These are phyloP conservation scores for Protomyces macrosporus DNA, from an alignment of 1,139 yeast species.

Conservation along the genomic window DNA sequence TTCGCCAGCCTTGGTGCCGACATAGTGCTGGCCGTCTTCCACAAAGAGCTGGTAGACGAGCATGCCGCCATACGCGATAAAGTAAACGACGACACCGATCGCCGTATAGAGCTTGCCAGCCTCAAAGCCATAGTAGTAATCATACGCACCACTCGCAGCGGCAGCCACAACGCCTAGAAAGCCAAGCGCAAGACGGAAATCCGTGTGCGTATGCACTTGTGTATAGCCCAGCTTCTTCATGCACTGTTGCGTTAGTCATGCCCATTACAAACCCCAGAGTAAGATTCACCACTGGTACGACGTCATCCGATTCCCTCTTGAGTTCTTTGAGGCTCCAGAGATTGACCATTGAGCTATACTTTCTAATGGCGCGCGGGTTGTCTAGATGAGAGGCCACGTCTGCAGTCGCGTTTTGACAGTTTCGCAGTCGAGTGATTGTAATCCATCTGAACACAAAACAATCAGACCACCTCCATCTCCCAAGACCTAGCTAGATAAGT, in stretches of 20 bases:
- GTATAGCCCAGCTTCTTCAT: constrained; percentile 56
- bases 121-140: constrained; percentile 53
- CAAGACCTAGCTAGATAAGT: too few species aligned
- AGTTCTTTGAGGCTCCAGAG: constrained; percentile 36
- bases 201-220: constrained; percentile 55
- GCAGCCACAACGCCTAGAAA: constrained; percentile 61
- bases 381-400: too few species aligned
- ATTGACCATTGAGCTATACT: constrained; percentile 10
- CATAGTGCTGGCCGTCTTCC: constrained; percentile 55
- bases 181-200: constrained; percentile 65
- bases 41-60: constrained; percentile 48
- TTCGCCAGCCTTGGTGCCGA: constrained; percentile 46
- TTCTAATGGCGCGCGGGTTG: too few species aligned
- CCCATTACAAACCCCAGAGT: background rate
- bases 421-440: too few species aligned
- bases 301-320: constrained; percentile 40
- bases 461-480: too few species aligned
- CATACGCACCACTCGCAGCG: constrained; percentile 59
- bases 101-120: constrained; percentile 43
- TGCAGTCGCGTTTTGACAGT: too few species aligned
- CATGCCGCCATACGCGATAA: constrained; percentile 47
- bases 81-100: constrained; percentile 49
- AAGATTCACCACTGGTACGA: constrained; percentile 35
- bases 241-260: constrained; percentile 39
- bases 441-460: background rate